Conservation (phyloP, 176 grass and related monocot species). For the Juncus inflexus region DNA sequence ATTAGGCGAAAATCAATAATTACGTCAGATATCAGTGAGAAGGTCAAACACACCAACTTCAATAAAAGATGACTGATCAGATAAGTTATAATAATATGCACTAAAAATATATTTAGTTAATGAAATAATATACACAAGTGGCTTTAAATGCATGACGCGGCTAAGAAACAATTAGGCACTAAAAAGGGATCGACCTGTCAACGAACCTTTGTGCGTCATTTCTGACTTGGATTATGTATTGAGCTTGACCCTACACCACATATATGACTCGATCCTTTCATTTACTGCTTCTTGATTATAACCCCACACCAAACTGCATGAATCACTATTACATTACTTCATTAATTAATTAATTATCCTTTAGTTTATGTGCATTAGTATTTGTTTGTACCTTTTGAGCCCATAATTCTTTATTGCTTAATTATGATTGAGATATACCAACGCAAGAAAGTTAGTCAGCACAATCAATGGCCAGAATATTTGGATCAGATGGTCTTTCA, state of each 20-base stretch:
- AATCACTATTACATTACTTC: no score
- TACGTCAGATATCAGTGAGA: not conserved
- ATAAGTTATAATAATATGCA: not conserved
- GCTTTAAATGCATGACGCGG: constrained; percentile 21
- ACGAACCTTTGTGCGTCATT: constrained; percentile 22
- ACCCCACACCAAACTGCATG: constrained; percentile 2
- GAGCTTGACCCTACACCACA: constrained; percentile 24
- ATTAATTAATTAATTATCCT: no score
- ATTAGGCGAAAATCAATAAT: not conserved
- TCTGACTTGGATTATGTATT: constrained; percentile 28
- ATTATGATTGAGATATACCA: no score
- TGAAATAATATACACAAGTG: not conserved
- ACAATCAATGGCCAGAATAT: no score
- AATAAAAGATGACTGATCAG: not conserved
- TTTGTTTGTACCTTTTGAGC: no score
- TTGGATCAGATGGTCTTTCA: no score
- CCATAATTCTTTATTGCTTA: no score
- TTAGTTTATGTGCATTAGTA: no score
- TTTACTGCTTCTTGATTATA: constrained; percentile 1
- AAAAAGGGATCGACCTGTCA: constrained; percentile 19
- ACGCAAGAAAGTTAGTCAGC: no score
- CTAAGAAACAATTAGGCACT: constrained; percentile 10
- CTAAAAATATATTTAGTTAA: not conserved
- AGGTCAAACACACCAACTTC: constrained; percentile 20
- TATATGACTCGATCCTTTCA: not conserved